Base-by-base conservation (phyloP, 164 flowering plant genomes). In the Vitis rotundifolia region DNA sequence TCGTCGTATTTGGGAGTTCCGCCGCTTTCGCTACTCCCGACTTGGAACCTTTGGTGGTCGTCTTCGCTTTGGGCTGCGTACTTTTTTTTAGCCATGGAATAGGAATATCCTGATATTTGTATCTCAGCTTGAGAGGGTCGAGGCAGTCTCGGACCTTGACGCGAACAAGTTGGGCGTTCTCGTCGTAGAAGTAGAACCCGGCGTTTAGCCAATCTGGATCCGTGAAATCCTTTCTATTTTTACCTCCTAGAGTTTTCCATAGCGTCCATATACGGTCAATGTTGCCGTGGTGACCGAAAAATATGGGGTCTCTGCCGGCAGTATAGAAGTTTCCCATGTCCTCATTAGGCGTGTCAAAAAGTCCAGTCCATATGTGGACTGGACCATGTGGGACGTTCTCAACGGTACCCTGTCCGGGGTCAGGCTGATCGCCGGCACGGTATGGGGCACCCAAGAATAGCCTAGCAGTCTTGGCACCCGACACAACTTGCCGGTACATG, bases 321-420 rank as follows among this genome's bases (percentile, higher is more conserved):
- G 90, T 86, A 78, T 87, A 89, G 59, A 91, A 89, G 55, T 82
- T 86, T 1, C 91, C 91, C 91, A 89, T 89, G 74, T 91, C 60
- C 62, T 89, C 93, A 59, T 87, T 86, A 0, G 90, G 90, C 50
- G 85, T 0, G 26, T 22, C 26, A 22, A 22, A 22, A 86, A 2
- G 63, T 81, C 28, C 49, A 63, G 31, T 82, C 90, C 90, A 86
- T 0, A 53, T 0, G 54, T 86, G 90, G 9, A 86, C 72, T 22
- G 82, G 64, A 2, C 77, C 79, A 47, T 86, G 88, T 6, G 88
- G 86, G n/a, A 26, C 9, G 66, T 62, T 73, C 76, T 86, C 88
- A 0, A 89, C 89, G 0, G 71, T 66, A 1, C 86, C 89, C 0
- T 84, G 84, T 50, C 73, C 75, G 0, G 84, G 61, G 4, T 75